Evolutionary conservation across 2,329 filamentous ascomycete genomes (phyloP).

Genomic region (Alternaria hordeiaustralica): DNA sequence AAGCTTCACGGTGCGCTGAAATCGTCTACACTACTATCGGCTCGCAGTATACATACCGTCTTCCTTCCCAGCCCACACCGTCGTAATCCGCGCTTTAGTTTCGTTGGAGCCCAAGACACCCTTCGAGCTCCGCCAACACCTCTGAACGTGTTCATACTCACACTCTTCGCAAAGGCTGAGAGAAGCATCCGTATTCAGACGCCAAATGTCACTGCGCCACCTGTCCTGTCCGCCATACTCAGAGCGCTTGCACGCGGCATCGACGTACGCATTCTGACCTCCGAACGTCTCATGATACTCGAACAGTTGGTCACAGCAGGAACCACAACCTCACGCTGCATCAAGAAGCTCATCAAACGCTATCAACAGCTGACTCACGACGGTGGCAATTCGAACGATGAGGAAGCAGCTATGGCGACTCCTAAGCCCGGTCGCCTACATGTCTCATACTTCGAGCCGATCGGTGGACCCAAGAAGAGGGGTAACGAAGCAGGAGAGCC

Average conservation of each 20-base stretch:
- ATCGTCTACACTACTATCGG: conserved; percentile 5
- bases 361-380: conserved; percentile 52
- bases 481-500: conserved; percentile 60
- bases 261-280: conserved; percentile 71
- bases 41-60: conserved; percentile 58
- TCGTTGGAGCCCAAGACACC: conserved; percentile 34
- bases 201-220: conserved; percentile 75
- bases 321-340: conserved; percentile 71
- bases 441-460: conserved; percentile 64
- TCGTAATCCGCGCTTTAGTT: conserved; percentile 68
- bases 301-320: conserved; percentile 83
- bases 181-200: conserved; percentile 72
- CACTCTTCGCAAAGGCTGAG: conserved; percentile 65
- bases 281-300: conserved; percentile 73
- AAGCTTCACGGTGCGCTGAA: conserved; percentile 4
- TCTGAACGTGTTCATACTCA: conserved; percentile 70
- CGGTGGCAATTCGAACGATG: conserved; percentile 22
- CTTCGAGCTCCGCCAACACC: conserved; percentile 71
- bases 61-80: conserved; percentile 79
- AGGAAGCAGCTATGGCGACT: conserved; percentile 37
- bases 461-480: conserved; percentile 27
- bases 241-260: conserved; percentile 70
- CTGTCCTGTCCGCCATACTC: conserved; percentile 68
- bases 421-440: conserved; percentile 56
- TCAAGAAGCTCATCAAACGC: conserved; percentile 64